Evolutionary conservation across 257 asterid genomes (phyloP), one percentile per base, ranked within the genome.

Genomic region (Przewalskia tangutica): DNA sequence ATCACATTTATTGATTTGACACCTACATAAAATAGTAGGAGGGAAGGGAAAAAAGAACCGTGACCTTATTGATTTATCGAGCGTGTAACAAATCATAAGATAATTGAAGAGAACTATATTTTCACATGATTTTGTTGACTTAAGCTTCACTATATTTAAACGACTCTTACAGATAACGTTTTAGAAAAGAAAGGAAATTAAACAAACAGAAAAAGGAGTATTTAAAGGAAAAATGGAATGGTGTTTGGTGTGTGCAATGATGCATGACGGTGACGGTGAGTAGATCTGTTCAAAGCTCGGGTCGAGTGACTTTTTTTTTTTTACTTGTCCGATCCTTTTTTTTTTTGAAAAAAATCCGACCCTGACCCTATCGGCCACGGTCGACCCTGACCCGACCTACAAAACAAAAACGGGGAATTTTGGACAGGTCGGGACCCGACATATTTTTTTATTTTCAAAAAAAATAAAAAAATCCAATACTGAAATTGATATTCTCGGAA

Each of bases 181-280:
- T 60, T 54, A 27, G n/a, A 71, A 60, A 75, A n/a, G 64, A 63
- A 50, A 16, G 58, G n/a, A n/a, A n/a, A n/a, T n/a, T n/a, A 38
- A 53, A 46, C 16, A 56, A 77, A 2, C 10, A 80, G 14, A 7
- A 73, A 62, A 63, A 38, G 5, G 4, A 59, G 38, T 32, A 4
- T 36, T 5, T 67, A 38, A 27, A 53, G 17, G 65, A 60, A n/a
- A 44, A 44, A 5, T 70, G n/a, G 16, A 10, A 11, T 71, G 78
- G 1, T n/a, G 78, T 67, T 73, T 55, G 82, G 77, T 82, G 82
- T 75, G 16, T 82, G 84, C 83, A 88, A 89, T 91, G 76, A 91
- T 88, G 85, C 63, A 81, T 53, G 48, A 77, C 62, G 40, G 55
- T 53, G 67, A 63, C n/a, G n/a, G n/a, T n/a, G n/a, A n/a, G n/a